A percentile compares a stretch with the other conserved stretches of the same genome.
Evolutionary conservation across 1,284 basidiomycete species (phyloP).

Genomic region (Hypsizygus ulmarius): DNA sequence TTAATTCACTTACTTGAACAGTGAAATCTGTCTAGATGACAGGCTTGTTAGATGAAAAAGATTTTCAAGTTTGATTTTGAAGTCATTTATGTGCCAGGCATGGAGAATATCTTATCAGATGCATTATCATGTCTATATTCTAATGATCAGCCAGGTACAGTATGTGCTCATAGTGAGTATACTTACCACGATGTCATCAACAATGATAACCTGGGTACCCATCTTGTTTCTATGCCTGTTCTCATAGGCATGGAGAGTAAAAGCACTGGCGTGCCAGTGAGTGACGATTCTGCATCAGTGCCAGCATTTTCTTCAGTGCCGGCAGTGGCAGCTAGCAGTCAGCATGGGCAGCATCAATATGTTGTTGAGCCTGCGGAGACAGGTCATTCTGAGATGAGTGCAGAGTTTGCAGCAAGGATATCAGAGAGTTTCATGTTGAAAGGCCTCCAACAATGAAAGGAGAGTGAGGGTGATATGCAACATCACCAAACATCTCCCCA

Average conservation of each 20-base stretch:
- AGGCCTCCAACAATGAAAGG: too few relatives aligned
- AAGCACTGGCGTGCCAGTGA: too few relatives aligned
- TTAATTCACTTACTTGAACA: constrained; percentile 31
- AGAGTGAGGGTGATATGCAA: too few relatives aligned
- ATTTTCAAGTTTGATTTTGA: constrained; percentile 28
- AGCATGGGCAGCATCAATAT: too few relatives aligned
- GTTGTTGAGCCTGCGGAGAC: too few relatives aligned
- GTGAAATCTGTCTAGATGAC: constrained; percentile 28
- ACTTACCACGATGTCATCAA: constrained; percentile 19
- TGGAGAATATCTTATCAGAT: constrained; percentile 30
- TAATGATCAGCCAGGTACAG: constrained; percentile 23
- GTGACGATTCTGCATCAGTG: too few relatives aligned
- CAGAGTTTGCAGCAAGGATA: too few relatives aligned
- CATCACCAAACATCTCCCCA: too few relatives aligned
- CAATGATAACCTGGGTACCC: constrained; percentile 1
- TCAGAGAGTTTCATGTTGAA: too few relatives aligned
- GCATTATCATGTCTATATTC: constrained; percentile 29
- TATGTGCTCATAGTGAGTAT: constrained; percentile 19
- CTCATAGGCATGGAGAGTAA: constrained; percentile 16
- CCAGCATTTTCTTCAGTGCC: too few relatives aligned
- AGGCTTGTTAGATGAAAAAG: constrained; percentile 38
- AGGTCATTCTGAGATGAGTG: too few relatives aligned
- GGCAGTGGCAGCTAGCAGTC: too few relatives aligned
- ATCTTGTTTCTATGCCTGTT: constrained; percentile 15
- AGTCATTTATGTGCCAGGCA: constrained; percentile 28